phyloP scores from a whole-genome alignment of 2,329 filamentous ascomycete genomes.

The Aspergillus floridensis region DNA sequence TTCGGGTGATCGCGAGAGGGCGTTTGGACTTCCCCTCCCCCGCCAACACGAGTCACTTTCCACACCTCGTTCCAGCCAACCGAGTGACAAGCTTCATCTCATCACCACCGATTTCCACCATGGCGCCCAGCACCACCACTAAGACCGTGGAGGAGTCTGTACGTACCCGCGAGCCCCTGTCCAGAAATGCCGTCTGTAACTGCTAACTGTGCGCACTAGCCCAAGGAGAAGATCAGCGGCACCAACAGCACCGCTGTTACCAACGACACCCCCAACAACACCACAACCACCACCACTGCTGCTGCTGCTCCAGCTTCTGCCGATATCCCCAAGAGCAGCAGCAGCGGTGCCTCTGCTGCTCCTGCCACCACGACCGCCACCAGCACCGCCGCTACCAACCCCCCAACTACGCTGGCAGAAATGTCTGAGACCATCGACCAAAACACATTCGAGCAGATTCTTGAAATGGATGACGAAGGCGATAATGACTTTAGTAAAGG shows the following conservation, averaged over 20 bases:
- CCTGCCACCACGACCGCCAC: not conserved
- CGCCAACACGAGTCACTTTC: not conserved
- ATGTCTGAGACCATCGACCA: constrained; percentile 76
- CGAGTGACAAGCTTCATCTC: not conserved
- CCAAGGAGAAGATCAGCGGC: constrained; percentile 39
- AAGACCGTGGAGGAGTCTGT: constrained; percentile 28
- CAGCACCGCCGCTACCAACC: constrained; percentile 19
- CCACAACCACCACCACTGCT: not conserved
- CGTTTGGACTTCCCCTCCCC: constrained; percentile 4
- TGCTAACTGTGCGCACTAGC: constrained; percentile 24
- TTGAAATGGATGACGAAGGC: constrained; percentile 96
- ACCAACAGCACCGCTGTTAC: not conserved
- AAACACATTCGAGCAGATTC: constrained; percentile 84
- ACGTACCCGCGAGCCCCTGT: constrained; percentile 9
- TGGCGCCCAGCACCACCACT: constrained; percentile 29
- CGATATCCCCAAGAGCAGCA: not conserved
- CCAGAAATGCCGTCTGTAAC: not conserved
- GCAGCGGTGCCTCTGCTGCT: not conserved
- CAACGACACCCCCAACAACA: not conserved
- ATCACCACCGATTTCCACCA: constrained; percentile 12
- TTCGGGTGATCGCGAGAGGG: not conserved
- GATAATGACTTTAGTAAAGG: constrained; percentile 83
- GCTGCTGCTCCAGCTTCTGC: not conserved
- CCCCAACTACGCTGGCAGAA: constrained; percentile 50
- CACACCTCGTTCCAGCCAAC: not conserved